phyloP scores from a whole-genome alignment of 2,329 filamentous ascomycete species.

The Hypoxylon rubiginosum region DNA sequence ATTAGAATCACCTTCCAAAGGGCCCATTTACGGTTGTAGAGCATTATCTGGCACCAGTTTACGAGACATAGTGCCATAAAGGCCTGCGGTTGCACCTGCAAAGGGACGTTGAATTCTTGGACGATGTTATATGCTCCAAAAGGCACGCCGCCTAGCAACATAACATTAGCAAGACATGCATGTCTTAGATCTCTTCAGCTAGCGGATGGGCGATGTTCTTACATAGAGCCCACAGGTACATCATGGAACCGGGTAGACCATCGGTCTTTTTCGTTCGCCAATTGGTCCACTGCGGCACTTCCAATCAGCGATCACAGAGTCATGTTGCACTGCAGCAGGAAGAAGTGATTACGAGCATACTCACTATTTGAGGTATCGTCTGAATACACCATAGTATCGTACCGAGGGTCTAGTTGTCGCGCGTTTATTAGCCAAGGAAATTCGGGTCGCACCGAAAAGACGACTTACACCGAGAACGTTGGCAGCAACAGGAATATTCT shows the following conservation, averaged over 20 bases:
- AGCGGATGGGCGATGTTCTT: conserved; percentile 29
- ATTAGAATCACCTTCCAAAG: conserved; percentile 60
- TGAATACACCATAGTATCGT: conserved; percentile 59
- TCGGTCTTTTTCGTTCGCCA: conserved; percentile 72
- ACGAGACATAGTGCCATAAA: conserved; percentile 58
- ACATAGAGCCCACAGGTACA: conserved; percentile 74
- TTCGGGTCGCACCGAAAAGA: conserved; percentile 26
- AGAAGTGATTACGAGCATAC: background rate
- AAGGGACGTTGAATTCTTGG: conserved; percentile 59
- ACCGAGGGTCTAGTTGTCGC: conserved; percentile 48
- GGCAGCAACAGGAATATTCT: conserved; percentile 52
- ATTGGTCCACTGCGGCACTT: conserved; percentile 64
- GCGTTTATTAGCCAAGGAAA: conserved; percentile 19
- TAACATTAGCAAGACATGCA: background rate
- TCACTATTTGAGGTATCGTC: conserved; percentile 58
- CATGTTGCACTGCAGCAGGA: background rate
- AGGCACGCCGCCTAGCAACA: conserved; percentile 54
- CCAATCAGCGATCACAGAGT: background rate
- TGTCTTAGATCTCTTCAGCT: background rate
- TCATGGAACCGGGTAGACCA: conserved; percentile 70
- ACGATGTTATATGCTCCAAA: conserved; percentile 57
- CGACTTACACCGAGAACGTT: conserved; percentile 57
- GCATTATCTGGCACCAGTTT: conserved; percentile 56
- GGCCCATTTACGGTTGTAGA: conserved; percentile 60
- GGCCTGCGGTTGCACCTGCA: conserved; percentile 59